Base-by-base conservation (phyloP, 1,284 basidiomycete species). In the Porogramme epimiltina region DNA sequence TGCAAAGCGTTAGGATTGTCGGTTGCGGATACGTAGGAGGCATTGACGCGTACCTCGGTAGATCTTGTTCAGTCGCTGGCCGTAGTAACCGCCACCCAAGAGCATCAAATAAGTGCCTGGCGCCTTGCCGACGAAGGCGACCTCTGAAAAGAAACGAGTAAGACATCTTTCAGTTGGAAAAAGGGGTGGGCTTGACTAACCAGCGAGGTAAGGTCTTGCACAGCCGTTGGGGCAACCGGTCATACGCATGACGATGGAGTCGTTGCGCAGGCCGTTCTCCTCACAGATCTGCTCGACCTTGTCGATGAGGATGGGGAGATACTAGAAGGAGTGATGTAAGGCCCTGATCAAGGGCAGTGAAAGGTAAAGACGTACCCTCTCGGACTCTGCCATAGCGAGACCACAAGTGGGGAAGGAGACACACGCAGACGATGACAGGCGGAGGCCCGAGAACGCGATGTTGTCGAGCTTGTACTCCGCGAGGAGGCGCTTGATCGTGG, bases 321-420 rank as follows among this genome's bases (percentile, higher is more conserved):
- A 98, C 84, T 92, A 58, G 51, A 25, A 6, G 22, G 34, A 37
- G 34, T 31, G n/a, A 5, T 6, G 8, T 37, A 37, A 42, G 40
- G 33, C 34, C 28, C 18, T 38, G 45, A 47, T 54, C 36, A 20
- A 28, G 49, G 26, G 47, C 47, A 15, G 49, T 3, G 22, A 9
- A 24, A 38, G 6, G 34, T 36, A 34, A 25, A 67, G 76, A 71
- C 83, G 52, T 56, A 88, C 85, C 37, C 92, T 77, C 70, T 97
- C 94, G 11, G 91, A 94, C 73, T 97, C 94, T 24, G 94, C 94
- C 93, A 96, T 96, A 13, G 94, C 95, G 37, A 96, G 82, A 78
- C 87, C 89, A 67, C 95, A 99, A 3, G 96, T 99, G 5, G 97
- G 96, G 82, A 99, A 97, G 1, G 96, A 90, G 53, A 99, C 96